phyloP scores from a whole-genome alignment of 2,329 filamentous ascomycete species.

The Triangularia verruculosa region DNA sequence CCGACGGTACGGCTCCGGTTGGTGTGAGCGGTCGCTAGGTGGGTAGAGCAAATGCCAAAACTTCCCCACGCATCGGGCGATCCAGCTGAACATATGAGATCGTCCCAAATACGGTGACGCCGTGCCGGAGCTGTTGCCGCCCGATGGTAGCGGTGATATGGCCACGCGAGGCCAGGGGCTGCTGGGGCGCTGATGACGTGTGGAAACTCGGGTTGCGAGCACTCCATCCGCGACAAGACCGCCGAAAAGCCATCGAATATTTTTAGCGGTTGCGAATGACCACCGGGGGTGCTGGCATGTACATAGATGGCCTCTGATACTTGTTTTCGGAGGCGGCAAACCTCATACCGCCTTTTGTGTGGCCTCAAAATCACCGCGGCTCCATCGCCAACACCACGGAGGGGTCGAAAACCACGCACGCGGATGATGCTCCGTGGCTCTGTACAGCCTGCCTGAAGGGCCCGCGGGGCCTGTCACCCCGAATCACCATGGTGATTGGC shows the following conservation, averaged over 20 bases:
- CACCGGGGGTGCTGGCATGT: too few relatives aligned
- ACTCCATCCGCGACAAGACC: not conserved
- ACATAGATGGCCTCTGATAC: not conserved
- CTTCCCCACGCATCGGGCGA: constrained; percentile 12
- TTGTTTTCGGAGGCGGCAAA: not conserved
- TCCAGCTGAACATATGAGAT: not conserved
- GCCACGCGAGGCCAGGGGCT: not conserved
- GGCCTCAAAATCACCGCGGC: not conserved
- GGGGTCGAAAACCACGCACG: not conserved
- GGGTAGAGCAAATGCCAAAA: constrained; percentile 8
- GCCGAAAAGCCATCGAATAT: not conserved
- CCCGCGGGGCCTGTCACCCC: not conserved
- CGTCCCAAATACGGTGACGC: not conserved
- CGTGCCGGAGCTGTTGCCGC: not conserved
- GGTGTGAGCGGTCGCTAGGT: constrained; percentile 18
- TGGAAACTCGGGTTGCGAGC: not conserved
- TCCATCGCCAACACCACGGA: not conserved
- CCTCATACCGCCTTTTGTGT: not conserved
- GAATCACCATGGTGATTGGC: not conserved
- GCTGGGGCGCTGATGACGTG: not conserved
- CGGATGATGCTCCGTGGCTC: not conserved
- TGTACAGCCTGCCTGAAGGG: not conserved
- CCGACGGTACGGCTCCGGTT: constrained; percentile 22
- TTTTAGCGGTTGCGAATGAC: not conserved
- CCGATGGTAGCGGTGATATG: not conserved